Base-by-base conservation (phyloP, 768 basidiomycete genomes). In the Zangia roseola region DNA sequence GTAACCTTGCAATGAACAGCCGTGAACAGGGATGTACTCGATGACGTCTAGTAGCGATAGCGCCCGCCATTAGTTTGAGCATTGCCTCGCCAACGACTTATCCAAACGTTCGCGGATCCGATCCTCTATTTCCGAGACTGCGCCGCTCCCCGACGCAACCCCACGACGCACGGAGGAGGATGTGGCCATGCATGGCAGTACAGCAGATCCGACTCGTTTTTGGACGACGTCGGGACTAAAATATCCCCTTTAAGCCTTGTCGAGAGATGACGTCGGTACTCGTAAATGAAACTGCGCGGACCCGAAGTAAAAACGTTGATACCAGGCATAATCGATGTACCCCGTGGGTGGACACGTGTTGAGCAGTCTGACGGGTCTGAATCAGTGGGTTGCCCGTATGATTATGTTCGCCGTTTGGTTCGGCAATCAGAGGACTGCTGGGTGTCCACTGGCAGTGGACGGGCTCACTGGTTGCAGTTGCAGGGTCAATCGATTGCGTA, bases 121-220 rank as follows among this genome's bases (percentile, higher is more conserved):
- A 58, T 58, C 37, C 12, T 13, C 30, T 30, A 42, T 42, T 45
- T 50, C 47, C 39, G 42, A 19, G 33, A 25, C 37, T 43, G 44
- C 39, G 47, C 40, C 40, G 42, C 43, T 39, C 16, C 42, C 47
- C 39, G 59, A 48, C 40, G 28, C 44, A 21, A 39, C 37, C 39
- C 34, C 41, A 41, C 44, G 40, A 45, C 17, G 36, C 43, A 46
- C 41, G 48, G 10, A 54, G 41, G 28, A 43, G 21, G n/a, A 24
- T 52, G 47, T 16, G 36, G 25, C 39, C 45, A 45, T 50, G 52
- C 46, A 34, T 48, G 38, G 36, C 46, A 44, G 20, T 37, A 41
- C 33, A 38, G 33, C 57, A 49, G 49, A 24, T 24, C 57, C 59
- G 58, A 61, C 42, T 42, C 56, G 10, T 58, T 43, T 61, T 46